Conservation (phyloP, 208 protist genomes). For the Acanthamoeba lugdunensis region DNA sequence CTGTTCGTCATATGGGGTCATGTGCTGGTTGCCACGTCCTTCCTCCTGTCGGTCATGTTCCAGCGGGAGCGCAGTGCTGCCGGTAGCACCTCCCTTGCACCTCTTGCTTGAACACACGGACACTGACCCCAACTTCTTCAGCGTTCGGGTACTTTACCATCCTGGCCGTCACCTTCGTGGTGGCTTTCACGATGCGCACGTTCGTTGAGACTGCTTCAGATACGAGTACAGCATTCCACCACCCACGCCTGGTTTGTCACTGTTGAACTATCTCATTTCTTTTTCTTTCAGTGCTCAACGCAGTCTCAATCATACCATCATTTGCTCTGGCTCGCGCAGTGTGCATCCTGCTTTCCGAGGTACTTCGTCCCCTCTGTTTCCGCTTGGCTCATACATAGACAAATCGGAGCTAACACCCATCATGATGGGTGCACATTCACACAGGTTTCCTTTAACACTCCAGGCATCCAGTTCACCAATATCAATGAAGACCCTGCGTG, state of each 20-base stretch:
- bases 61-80: neutral
- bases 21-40: constrained; percentile 44
- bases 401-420: neutral
- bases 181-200: constrained; percentile 34
- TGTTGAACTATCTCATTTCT: neutral
- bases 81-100: neutral
- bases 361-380: neutral
- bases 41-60: constrained; percentile 72
- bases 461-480: neutral
- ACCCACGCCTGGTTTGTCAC: neutral
- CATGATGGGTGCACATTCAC: neutral
- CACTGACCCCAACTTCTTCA: neutral
- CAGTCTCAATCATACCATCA: constrained; percentile 18
- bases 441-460: constrained; percentile 15
- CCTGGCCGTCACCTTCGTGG: constrained; percentile 35
- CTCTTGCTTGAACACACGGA: no score
- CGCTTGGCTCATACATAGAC: neutral
- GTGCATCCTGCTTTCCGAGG: neutral
- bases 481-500: neutral
- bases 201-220: constrained; percentile 23
- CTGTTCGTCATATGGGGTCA: constrained; percentile 73
- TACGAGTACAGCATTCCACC: neutral
- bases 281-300: neutral
- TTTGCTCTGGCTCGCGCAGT: neutral
- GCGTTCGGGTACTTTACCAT: constrained; percentile 31